Conservation (phyloP, 2,329 filamentous ascomycete species). For the Microsporum ferrugineum region DNA sequence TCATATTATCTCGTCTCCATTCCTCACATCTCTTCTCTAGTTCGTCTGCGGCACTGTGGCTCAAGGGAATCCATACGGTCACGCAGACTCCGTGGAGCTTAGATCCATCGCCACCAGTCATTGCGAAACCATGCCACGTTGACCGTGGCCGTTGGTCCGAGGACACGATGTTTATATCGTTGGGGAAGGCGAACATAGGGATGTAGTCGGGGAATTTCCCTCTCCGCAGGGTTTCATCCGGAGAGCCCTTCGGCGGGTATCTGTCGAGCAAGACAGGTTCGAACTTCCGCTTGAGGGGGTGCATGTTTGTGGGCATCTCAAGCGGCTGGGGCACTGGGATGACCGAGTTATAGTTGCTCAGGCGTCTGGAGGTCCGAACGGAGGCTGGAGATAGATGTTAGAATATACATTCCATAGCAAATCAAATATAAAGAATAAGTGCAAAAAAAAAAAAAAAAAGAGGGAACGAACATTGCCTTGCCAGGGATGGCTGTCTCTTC, state of each 20-base stretch:
- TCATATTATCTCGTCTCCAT: conserved; percentile 89
- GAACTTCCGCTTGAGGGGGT: conserved; percentile 84
- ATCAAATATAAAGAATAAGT: conserved; percentile 5
- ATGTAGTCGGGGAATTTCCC: conserved; percentile 93
- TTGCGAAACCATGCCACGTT: conserved; percentile 98
- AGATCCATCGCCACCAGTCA: conserved; percentile 86
- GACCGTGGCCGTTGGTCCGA: conserved; percentile 85
- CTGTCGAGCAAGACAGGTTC: conserved; percentile 92
- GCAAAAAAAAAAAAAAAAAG: background rate
- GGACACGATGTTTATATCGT: conserved; percentile 93
- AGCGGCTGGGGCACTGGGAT: conserved; percentile 88
- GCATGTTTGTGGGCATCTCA: conserved; percentile 82
- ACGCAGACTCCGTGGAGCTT: conserved; percentile 87
- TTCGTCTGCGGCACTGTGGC: conserved; percentile 68
- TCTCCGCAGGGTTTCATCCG: conserved; percentile 67
- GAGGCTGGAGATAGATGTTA: conserved; percentile 41
- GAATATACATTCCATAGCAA: conserved; percentile 1
- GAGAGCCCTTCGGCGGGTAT: conserved; percentile 73
- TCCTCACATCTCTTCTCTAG: conserved; percentile 63
- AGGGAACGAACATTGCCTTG: conserved; percentile 57
- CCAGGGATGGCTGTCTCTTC: conserved; percentile 69
- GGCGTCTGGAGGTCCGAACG: conserved; percentile 68
- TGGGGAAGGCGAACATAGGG: conserved; percentile 98
- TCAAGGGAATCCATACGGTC: conserved; percentile 84
- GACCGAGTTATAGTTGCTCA: conserved; percentile 97